Conservation (phyloP, 306 rosid genomes). For the Castanopsis chinensis region DNA sequence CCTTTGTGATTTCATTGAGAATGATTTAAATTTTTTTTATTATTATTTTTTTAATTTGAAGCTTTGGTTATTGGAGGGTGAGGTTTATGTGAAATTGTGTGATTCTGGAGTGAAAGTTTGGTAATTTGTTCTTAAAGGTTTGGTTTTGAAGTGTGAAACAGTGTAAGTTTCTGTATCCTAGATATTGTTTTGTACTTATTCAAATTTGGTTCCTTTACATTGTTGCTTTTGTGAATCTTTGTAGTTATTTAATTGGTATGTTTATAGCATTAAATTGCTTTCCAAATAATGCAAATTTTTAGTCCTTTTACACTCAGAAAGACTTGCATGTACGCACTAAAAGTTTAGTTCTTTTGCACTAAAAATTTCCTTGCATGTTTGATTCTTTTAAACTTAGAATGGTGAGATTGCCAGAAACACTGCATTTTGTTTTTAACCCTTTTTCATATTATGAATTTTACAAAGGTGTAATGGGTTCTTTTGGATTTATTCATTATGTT, state of each 20-base stretch:
- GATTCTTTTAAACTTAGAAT: not conserved
- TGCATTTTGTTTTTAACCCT: not conserved
- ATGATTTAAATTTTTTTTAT: not conserved
- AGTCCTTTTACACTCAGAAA: not conserved
- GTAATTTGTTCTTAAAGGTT: slow-evolving; percentile 2
- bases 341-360: not conserved
- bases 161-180: not conserved
- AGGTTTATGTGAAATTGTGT: slow-evolving; percentile 4
- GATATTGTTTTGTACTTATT: not conserved
- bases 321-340: not conserved
- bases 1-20: not conserved
- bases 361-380: not conserved
- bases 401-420: not conserved
- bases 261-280: not conserved
- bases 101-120: slow-evolving; percentile 11
- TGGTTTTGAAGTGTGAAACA: slow-evolving; percentile 7
- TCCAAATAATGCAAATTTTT: not conserved
- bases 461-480: not conserved
- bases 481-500: not conserved
- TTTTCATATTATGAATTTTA: not conserved
- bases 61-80: not conserved
- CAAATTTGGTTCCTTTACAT: slow-evolving; percentile 1
- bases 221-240: not conserved
- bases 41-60: slow-evolving; percentile 7
- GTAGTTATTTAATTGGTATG: not conserved